Conservation (phyloP, 495 filamentous ascomycete genomes). For the Rusavskia elegans region DNA sequence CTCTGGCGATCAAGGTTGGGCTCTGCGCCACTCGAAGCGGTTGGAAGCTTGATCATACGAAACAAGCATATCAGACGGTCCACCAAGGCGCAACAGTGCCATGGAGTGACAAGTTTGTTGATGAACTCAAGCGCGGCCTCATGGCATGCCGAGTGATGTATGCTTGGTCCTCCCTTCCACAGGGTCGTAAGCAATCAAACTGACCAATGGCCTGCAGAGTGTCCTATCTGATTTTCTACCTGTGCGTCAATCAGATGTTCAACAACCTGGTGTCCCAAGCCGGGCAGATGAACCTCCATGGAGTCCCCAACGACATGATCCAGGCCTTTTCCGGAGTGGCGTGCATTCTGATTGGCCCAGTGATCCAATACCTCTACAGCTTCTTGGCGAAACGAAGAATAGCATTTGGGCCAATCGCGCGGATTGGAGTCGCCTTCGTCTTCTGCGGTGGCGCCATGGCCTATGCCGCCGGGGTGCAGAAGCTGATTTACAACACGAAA, state of each 20-base stretch:
- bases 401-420: constrained; percentile 29
- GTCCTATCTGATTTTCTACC: constrained; percentile 42
- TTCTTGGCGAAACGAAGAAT: no score
- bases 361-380: constrained; percentile 21
- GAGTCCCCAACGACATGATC: constrained; percentile 59
- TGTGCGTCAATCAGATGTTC: constrained; percentile 40
- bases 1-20: not conserved
- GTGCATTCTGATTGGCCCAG: constrained; percentile 55
- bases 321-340: constrained; percentile 61
- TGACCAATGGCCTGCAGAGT: not conserved
- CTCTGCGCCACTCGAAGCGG: not conserved
- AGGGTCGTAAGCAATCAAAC: no score
- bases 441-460: constrained; percentile 47
- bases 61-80: constrained; percentile 39
- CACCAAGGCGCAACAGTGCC: constrained; percentile 22
- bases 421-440: constrained; percentile 58
- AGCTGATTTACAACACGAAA: constrained; percentile 47
- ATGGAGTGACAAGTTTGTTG: constrained; percentile 47
- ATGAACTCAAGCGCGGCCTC: constrained; percentile 41
- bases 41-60: constrained; percentile 29
- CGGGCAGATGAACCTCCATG: constrained; percentile 36
- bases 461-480: constrained; percentile 54
- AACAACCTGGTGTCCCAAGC: constrained; percentile 41
- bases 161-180: no score
- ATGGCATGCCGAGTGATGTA: constrained; percentile 40